Base-by-base conservation (phyloP, 139 green algal genomes). In the Chlorella sp. region DNA sequence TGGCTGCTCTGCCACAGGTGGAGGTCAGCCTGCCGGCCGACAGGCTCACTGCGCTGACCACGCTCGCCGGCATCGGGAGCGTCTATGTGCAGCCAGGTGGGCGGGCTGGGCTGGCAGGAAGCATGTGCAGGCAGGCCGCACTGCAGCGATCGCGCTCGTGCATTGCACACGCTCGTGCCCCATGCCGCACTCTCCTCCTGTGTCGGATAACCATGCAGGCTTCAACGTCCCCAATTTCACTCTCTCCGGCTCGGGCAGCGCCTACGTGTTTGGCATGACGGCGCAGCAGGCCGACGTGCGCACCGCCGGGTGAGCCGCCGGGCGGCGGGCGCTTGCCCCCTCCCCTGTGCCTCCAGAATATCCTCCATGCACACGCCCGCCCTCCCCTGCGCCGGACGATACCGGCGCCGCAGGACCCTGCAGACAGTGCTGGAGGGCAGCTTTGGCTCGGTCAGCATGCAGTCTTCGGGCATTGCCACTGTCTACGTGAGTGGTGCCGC, bases 21-120 rank as follows among this genome's bases (percentile, higher is more conserved):
- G 61, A 38, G 3, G 36, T 72, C 4, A 60, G 65, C 59, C 72
- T 78, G 11, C 72, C 72, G 5, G 42, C 72, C 23, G 61, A 64
- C 72, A 15, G 51, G 35, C 48, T 77, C 25, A 9, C 60, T 3
- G 72, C 9, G 21, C 21, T 78, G 35, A 61, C 71, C 61, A 31
- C 51, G 5, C 7, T 65, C 23, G 72, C 60, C 2, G 8, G 35
- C 19, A 33, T 59, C 59, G 21, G 23, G 23, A 63, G 15, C 45
- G 46, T 64, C 27, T 78, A 68, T 5, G 46, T 78, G 5, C 29
- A n/a, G n/a, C 33, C 31, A 77, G 72, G 72, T 64, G 36, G 35
- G 60, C n/a, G 14, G 11, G 8, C 61, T 14, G 7, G 9, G 23
- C 29, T n/a, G 19, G 7, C 14, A 23, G 6, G 35, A 11, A 67